A percentile compares a stretch with the other conserved stretches of the same genome.
Evolutionary conservation across 1,139 yeast species (phyloP).

Genomic region (Lipomyces yarrowii): DNA sequence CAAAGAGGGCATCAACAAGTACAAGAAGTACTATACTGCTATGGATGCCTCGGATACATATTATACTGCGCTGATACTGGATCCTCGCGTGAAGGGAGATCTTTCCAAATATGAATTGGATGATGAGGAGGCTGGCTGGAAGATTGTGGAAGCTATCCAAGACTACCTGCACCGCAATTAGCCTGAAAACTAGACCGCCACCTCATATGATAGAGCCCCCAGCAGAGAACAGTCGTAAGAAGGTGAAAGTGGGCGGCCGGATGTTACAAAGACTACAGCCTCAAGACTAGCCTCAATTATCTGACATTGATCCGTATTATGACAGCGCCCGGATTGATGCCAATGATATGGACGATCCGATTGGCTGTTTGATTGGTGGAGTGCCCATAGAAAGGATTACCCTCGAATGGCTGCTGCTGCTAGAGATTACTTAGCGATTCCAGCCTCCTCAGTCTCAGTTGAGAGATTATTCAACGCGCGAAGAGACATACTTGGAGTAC

Average conservation of each 20-base stretch:
- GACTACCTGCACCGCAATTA: not conserved
- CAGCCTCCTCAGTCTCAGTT: not conserved
- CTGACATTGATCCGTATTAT: slow-evolving; percentile 2
- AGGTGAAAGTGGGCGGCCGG: not conserved
- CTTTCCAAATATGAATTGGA: not conserved
- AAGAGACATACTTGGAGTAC: not conserved
- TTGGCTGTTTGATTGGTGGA: not conserved
- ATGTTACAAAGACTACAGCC: slow-evolving; percentile 1
- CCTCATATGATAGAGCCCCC: not conserved
- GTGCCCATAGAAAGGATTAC: not conserved
- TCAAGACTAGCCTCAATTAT: not conserved
- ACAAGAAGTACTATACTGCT: not conserved
- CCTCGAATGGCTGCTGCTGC: not conserved
- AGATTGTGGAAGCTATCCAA: not conserved
- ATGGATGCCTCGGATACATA: not conserved
- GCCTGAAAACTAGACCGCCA: not conserved
- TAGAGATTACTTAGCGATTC: not conserved
- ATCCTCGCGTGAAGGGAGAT: too few species aligned
- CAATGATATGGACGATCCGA: not conserved
- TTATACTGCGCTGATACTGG: not conserved
- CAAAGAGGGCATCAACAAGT: not conserved
- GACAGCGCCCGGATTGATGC: slow-evolving; percentile 1
- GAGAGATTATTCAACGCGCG: not conserved
- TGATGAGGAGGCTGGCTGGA: not conserved
- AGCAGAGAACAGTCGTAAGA: too few species aligned